These are phyloP conservation scores for Xylaria sp. DNA, from an alignment of 2,329 filamentous ascomycete genomes.

Conservation along the genomic window DNA sequence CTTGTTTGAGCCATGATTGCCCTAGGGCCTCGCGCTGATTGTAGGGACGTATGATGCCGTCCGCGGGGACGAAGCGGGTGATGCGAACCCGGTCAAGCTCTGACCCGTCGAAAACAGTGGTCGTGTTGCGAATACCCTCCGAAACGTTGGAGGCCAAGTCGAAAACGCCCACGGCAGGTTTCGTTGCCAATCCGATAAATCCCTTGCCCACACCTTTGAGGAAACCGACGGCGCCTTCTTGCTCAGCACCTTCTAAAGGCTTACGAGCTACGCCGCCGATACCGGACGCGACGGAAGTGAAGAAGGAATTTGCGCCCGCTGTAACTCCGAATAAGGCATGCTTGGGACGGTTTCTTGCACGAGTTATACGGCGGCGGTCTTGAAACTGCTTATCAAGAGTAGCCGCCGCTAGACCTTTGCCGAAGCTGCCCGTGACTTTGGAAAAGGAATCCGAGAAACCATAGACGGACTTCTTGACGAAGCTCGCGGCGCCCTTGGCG, in stretches of 20 bases:
- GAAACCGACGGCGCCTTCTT: slow-evolving; percentile 92
- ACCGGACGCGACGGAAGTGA: slow-evolving; percentile 90
- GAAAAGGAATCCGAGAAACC: slow-evolving; percentile 97
- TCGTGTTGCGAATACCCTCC: slow-evolving; percentile 97
- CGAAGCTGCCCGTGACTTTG: slow-evolving; percentile 96
- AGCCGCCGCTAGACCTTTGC: slow-evolving; percentile 93
- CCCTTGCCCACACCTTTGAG: slow-evolving; percentile 98
- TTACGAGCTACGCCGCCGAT: slow-evolving; percentile 94
- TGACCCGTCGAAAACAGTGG: slow-evolving; percentile 94
- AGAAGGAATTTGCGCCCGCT: slow-evolving; percentile 92
- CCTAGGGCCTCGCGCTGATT: slow-evolving; percentile 94
- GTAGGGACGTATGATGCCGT: slow-evolving; percentile 95
- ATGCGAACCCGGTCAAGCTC: slow-evolving; percentile 95
- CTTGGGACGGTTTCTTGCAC: slow-evolving; percentile 92
- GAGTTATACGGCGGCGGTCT: slow-evolving; percentile 91
- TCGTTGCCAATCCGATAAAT: slow-evolving; percentile 91
- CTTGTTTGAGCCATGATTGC: slow-evolving; percentile 98
- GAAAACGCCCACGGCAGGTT: slow-evolving; percentile 95
- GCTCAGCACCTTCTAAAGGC: slow-evolving; percentile 93
- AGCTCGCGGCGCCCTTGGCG: slow-evolving; percentile 94
- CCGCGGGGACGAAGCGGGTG: slow-evolving; percentile 88
- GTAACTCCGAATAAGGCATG: slow-evolving; percentile 97
- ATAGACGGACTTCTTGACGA: slow-evolving; percentile 98
- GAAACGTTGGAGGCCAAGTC: slow-evolving; percentile 97
- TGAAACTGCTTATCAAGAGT: slow-evolving; percentile 99